These are phyloP conservation scores for Scheffersomyces amazonensis DNA, from an alignment of 805 yeast genomes.

Conservation along the genomic window DNA sequence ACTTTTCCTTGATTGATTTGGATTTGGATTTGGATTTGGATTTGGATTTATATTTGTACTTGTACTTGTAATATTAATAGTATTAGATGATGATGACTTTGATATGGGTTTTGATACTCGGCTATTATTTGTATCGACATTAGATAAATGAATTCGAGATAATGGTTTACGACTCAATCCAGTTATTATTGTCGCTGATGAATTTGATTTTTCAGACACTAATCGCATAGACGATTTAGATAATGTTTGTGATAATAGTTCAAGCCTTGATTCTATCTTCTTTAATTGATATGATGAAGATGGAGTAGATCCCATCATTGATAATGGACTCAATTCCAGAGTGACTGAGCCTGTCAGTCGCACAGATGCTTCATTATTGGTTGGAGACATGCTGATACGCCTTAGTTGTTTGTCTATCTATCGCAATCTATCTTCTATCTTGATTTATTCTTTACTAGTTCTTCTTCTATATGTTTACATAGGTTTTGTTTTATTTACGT, in stretches of 20 bases:
- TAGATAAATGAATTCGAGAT: constrained; percentile 6
- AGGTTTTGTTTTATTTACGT: too few relatives aligned
- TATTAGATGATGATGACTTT: neutral
- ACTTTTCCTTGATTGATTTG: neutral
- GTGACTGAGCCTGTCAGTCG: too few relatives aligned
- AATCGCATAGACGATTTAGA: neutral
- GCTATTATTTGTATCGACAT: neutral
- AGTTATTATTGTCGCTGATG: neutral
- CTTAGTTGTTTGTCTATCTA: too few relatives aligned
- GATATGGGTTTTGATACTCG: neutral
- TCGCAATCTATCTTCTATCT: too few relatives aligned
- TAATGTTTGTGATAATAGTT: constrained; percentile 14
- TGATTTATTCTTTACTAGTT: too few relatives aligned
- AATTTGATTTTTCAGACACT: neutral
- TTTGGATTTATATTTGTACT: neutral
- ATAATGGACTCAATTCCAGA: too few relatives aligned
- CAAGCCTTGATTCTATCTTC: constrained; percentile 18
- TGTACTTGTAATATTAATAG: neutral
- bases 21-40: neutral
- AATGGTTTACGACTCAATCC: constrained; percentile 8
- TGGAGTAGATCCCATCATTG: too few relatives aligned
- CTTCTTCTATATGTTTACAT: too few relatives aligned
- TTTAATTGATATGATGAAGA: constrained; percentile 15
- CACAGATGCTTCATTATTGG: too few relatives aligned
- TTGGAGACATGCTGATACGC: too few relatives aligned